Base-by-base conservation (phyloP, 164 flowering plant genomes). In the Saururus chinensis region DNA sequence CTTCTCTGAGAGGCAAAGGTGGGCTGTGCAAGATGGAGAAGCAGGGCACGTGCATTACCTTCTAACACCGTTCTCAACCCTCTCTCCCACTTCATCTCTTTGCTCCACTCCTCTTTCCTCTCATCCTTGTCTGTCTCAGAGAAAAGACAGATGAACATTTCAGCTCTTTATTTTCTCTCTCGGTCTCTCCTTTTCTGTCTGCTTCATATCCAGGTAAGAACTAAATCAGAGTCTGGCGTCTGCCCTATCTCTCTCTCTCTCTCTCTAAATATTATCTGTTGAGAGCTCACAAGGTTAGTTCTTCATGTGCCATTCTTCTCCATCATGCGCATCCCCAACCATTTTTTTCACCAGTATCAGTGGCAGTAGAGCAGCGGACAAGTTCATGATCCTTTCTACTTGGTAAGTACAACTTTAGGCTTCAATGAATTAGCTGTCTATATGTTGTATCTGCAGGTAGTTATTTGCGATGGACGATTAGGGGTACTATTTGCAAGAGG, bases 21-120 rank as follows among this genome's bases (percentile, higher is more conserved):
- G 84, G 59, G 95, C 24, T 66, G 87, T 73, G 82, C 92, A 79
- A 68, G 97, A 87, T 90, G 97, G 97, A 87, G 95, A 90, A 87
- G 97, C 92, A 83, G 95, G 92, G 97, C 95, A 90, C 97, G 95
- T 90, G 97, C 92, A 90, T 81, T 78, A 67, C 87, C 76, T 77
- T 65, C 88, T 80, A 79, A 64, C 73, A 62, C 68, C 55, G 40
- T 4, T 17, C n/a, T n/a, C n/a, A n/a, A n/a, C n/a, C n/a, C n/a
- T n/a, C n/a, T 40, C 51, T 41, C n/a, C 30, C 13, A 19, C 30
- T 25, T 2, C 22, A 19, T 12, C 20, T 19, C 37, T 42, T 11
- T 57, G 24, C 30, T 9, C 40, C 37, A 30, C 13, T 60, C 37
- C 30, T 9, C 40, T 17, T 19, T 19, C n/a, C 25, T 40, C 48